These are phyloP conservation scores for Sugiyamaella marilandica DNA, from an alignment of 805 yeast genomes.

Conservation along the genomic window DNA sequence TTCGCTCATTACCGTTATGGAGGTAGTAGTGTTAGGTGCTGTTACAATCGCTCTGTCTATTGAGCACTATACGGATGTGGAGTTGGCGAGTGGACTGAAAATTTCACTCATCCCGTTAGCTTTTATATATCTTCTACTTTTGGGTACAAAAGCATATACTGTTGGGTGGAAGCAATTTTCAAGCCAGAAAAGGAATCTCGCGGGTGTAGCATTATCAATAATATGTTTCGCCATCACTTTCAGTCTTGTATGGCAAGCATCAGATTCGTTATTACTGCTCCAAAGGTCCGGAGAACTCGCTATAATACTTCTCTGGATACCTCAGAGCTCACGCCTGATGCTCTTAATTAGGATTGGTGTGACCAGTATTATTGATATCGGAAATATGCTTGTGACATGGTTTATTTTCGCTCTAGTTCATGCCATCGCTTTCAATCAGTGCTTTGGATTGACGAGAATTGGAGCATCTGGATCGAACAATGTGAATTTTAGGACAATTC, in stretches of 20 bases:
- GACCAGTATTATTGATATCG: conserved; percentile 68
- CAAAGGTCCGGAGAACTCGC: conserved; percentile 45
- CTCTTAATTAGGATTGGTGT: conserved; percentile 75
- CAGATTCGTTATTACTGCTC: conserved; percentile 32
- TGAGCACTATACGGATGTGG: conserved; percentile 54
- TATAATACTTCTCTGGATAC: conserved; percentile 44
- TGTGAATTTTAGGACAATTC: conserved; percentile 74
- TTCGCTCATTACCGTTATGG: not conserved
- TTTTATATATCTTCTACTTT: conserved; percentile 15
- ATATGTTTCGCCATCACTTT: conserved; percentile 21
- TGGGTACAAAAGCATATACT: conserved; percentile 23
- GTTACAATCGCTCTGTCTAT: conserved; percentile 58
- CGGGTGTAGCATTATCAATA: conserved; percentile 42
- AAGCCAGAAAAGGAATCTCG: conserved; percentile 58
- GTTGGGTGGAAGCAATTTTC: conserved; percentile 39
- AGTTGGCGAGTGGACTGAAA: conserved; percentile 38
- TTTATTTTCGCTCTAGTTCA: conserved; percentile 69
- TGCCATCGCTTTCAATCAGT: conserved; percentile 87
- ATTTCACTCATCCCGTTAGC: conserved; percentile 42
- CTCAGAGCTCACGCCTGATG: conserved; percentile 60
- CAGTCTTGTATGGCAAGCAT: conserved; percentile 5
- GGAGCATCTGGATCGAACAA: conserved; percentile 70
- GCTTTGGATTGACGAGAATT: conserved; percentile 77
- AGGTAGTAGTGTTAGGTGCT: conserved; percentile 40
- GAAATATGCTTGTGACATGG: conserved; percentile 79